Evolutionary conservation across 1,284 basidiomycete species (phyloP).

Genomic region (Ganoderma lingzhi): DNA sequence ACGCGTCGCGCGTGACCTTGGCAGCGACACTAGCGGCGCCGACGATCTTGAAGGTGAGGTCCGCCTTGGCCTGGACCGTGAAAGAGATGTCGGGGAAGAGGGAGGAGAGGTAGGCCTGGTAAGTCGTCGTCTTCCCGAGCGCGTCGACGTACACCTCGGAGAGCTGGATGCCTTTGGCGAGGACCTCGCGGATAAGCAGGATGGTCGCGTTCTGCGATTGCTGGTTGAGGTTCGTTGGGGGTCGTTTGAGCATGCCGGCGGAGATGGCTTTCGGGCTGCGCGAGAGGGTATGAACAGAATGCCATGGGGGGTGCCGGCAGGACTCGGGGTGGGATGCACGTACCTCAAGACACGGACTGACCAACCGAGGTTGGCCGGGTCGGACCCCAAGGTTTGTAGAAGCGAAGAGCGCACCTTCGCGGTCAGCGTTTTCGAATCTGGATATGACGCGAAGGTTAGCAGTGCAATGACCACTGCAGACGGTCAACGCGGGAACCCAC

Average conservation of each 20-base stretch:
- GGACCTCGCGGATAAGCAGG: constrained; percentile 84
- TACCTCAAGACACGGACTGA: constrained; percentile 84
- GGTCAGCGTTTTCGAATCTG: constrained; percentile 93
- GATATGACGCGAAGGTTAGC: not conserved
- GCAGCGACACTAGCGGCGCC: constrained; percentile 97
- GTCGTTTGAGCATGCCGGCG: constrained; percentile 86
- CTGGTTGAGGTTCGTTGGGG: constrained; percentile 90
- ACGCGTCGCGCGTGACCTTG: constrained; percentile 94
- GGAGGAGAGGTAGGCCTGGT: constrained; percentile 81
- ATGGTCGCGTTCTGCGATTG: constrained; percentile 95
- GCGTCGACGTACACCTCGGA: constrained; percentile 97
- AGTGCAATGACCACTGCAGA: not conserved
- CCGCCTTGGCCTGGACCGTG: constrained; percentile 93
- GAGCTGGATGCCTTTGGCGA: constrained; percentile 84
- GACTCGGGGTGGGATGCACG: constrained; percentile 11
- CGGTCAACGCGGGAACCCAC: constrained; percentile 44
- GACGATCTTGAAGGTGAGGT: constrained; percentile 96
- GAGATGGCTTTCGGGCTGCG: constrained; percentile 91
- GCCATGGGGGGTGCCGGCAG: too few species aligned
- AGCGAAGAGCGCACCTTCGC: constrained; percentile 74
- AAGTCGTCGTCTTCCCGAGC: constrained; percentile 87
- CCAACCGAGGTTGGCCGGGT: constrained; percentile 80
- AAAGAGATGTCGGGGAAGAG: constrained; percentile 87
- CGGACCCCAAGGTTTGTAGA: constrained; percentile 68
- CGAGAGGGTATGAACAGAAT: constrained; percentile 24